Conservation (phyloP, 2,329 filamentous ascomycete species). For the Tolypocladium album region DNA sequence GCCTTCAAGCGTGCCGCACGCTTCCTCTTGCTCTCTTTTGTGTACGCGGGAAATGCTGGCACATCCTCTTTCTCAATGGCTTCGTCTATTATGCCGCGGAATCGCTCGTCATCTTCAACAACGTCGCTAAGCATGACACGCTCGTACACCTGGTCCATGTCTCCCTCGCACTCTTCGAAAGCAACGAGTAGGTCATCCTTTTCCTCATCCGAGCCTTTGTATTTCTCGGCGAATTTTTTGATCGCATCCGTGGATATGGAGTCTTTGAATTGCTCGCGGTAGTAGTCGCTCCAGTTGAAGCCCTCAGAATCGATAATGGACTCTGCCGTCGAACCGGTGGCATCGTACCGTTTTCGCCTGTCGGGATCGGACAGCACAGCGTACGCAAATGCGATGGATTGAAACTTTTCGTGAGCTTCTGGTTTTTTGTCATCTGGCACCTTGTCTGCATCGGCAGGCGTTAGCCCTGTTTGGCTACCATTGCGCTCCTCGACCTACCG, state of each 20-base stretch:
- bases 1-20: constrained; percentile 47
- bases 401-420: constrained; percentile 70
- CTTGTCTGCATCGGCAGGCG: constrained; percentile 52
- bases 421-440: constrained; percentile 56
- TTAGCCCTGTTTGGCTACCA: constrained; percentile 6
- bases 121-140: constrained; percentile 79
- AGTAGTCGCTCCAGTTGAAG: constrained; percentile 89
- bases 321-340: constrained; percentile 81
- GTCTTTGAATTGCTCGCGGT: constrained; percentile 71
- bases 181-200: constrained; percentile 63
- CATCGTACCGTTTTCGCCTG: constrained; percentile 78
- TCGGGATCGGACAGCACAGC: constrained; percentile 77
- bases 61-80: constrained; percentile 66
- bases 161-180: constrained; percentile 62
- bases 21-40: constrained; percentile 58
- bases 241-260: constrained; percentile 67
- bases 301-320: constrained; percentile 65
- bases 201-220: constrained; percentile 83
- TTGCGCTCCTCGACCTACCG: constrained; percentile 37
- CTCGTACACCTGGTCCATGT: constrained; percentile 70
- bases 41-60: constrained; percentile 56
- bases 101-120: constrained; percentile 74
- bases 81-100: constrained; percentile 67
- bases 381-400: constrained; percentile 87
- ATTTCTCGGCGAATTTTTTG: constrained; percentile 61